Evolutionary conservation across 2,329 filamentous ascomycete genomes (phyloP).

Genomic region (Pseudogymnoascus sp.): DNA sequence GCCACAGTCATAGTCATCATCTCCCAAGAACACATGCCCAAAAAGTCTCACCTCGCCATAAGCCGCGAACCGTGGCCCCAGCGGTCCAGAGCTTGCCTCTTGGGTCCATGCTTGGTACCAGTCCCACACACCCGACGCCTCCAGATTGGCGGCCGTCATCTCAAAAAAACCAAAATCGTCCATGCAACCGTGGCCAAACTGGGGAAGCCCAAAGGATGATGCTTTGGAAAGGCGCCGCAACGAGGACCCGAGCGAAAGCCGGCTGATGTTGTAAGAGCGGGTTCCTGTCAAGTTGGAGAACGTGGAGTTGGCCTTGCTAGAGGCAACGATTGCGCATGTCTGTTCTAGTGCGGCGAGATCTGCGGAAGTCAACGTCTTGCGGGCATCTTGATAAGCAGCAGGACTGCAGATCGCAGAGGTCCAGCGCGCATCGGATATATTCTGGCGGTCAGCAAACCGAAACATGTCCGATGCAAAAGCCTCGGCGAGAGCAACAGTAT

Average conservation of each 20-base stretch:
- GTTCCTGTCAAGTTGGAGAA: neutral
- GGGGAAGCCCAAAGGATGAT: neutral
- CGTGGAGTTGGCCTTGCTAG: neutral
- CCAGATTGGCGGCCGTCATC: neutral
- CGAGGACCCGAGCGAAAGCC: neutral
- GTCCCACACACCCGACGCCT: neutral
- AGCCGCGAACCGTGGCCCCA: neutral
- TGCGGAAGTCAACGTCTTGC: neutral
- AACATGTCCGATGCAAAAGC: conserved; percentile 1
- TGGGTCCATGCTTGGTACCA: conserved; percentile 1
- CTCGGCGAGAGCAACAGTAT: neutral
- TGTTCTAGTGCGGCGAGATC: neutral
- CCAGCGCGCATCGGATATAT: neutral
- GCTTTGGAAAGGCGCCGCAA: neutral
- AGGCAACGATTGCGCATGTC: neutral
- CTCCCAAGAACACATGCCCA: neutral
- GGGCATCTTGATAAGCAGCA: neutral
- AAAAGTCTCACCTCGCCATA: neutral
- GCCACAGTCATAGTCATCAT: neutral
- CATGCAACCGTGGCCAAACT: neutral
- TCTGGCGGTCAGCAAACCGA: neutral
- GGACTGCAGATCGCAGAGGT: neutral
- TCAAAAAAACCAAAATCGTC: conserved; percentile 3
- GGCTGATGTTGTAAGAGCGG: neutral
- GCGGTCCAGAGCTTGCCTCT: neutral